Percentiles rank a stretch among this genome's conserved stretches.
Evolutionary conservation across 2,329 filamentous ascomycete species (phyloP).

Genomic region (Penicillium sp.): DNA sequence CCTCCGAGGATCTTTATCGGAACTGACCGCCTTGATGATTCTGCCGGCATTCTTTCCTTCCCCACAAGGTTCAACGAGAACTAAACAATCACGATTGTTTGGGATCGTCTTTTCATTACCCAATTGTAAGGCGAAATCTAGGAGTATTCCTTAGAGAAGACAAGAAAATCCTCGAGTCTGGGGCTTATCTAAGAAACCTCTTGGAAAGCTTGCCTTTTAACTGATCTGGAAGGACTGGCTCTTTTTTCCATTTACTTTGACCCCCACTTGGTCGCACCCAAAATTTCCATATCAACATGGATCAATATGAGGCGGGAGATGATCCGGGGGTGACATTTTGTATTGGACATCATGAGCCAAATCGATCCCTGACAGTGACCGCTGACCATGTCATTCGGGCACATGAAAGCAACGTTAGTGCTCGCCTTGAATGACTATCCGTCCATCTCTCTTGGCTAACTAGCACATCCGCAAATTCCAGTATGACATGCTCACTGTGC

Average conservation of each 20-base stretch:
- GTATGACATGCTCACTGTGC: constrained; percentile 61
- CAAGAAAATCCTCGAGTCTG: too few species aligned
- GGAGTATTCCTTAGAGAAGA: too few species aligned
- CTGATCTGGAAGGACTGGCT: too few species aligned
- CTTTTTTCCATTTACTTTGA: not conserved
- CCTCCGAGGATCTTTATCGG: constrained; percentile 23
- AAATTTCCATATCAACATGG: constrained; percentile 24
- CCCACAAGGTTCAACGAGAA: constrained; percentile 25
- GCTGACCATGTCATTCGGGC: constrained; percentile 48
- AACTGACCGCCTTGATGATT: constrained; percentile 23
- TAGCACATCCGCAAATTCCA: constrained; percentile 21
- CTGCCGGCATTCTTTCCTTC: constrained; percentile 16
- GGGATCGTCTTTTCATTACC: too few species aligned
- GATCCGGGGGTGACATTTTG: constrained; percentile 47
- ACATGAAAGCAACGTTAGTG: constrained; percentile 50
- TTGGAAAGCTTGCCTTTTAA: too few species aligned
- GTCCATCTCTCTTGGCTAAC: too few species aligned
- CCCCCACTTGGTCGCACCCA: constrained; percentile 3
- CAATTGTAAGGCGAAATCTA: too few species aligned
- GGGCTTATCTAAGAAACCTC: too few species aligned
- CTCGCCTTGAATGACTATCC: not conserved
- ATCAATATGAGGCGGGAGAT: constrained; percentile 27
- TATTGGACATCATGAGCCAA: constrained; percentile 57
- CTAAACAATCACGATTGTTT: not conserved
- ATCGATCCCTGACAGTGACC: constrained; percentile 46